phyloP scores from a whole-genome alignment of 306 rosid genomes.

The Lithocarpus polystachyus region DNA sequence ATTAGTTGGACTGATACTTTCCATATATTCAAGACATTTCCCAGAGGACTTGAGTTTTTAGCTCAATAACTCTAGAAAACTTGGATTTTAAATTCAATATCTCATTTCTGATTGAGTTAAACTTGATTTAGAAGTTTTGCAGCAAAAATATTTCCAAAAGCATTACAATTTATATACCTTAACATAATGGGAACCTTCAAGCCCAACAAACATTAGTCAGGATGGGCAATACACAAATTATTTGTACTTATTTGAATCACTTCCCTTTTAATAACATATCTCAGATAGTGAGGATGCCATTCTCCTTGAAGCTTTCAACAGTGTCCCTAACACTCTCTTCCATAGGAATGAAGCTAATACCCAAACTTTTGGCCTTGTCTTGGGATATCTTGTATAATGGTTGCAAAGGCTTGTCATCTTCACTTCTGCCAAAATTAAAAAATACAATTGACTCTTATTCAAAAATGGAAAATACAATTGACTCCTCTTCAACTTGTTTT shows the following conservation, averaged over 20 bases:
- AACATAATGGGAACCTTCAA: background rate
- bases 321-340: constrained; percentile 24
- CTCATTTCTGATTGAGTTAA: too few species aligned
- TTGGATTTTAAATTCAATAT: too few species aligned
- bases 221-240: background rate
- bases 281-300: background rate
- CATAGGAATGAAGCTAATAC: constrained; percentile 20
- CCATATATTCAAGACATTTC: too few species aligned
- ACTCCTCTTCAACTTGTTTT: background rate
- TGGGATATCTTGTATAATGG: constrained; percentile 22
- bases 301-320: constrained; percentile 25
- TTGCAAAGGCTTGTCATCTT: constrained; percentile 15
- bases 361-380: constrained; percentile 19
- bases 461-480: too few species aligned
- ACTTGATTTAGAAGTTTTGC: too few species aligned
- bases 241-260: background rate
- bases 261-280: background rate
- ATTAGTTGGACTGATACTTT: too few species aligned
- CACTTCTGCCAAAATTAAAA: constrained; percentile 6
- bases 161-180: too few species aligned
- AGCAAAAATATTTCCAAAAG: too few species aligned
- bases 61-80: too few species aligned
- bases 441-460: background rate
- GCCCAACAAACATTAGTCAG: background rate
- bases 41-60: too few species aligned